phyloP scores from a whole-genome alignment of 2,329 filamentous ascomycete species.

The Fusarium phyllophilum region DNA sequence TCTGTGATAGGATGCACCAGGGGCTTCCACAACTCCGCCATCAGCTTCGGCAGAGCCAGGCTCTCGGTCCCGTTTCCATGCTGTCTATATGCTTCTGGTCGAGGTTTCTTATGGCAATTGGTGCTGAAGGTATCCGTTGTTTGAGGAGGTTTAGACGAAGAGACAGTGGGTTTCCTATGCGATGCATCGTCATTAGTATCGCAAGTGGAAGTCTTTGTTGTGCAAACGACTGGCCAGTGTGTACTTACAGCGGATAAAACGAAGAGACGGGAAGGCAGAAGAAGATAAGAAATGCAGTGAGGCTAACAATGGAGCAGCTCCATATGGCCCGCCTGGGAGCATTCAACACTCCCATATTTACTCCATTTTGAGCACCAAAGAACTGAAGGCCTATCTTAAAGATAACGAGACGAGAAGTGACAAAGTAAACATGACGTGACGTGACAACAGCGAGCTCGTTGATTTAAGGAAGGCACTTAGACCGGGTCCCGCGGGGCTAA shows the following conservation, averaged over 20 bases:
- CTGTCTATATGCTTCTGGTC: neutral
- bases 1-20: conserved; percentile 1
- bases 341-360: neutral
- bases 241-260: neutral
- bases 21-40: conserved; percentile 18
- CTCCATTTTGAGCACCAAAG: neutral
- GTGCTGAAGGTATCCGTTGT: neutral
- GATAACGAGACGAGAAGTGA: neutral
- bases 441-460: neutral
- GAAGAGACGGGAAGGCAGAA: neutral
- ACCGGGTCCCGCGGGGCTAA: too few relatives aligned
- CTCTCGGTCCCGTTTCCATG: neutral
- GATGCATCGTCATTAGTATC: neutral
- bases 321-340: neutral
- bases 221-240: accelerated
- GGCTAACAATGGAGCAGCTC: neutral
- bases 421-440: neutral
- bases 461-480: neutral
- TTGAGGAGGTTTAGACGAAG: neutral
- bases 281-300: neutral
- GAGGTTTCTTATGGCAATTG: neutral
- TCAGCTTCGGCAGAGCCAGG: neutral
- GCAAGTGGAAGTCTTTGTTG: accelerated
- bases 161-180: neutral
- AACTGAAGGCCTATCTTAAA: neutral